phyloP scores from a whole-genome alignment of 1,284 basidiomycete species.

The Meira miltonrushii region DNA sequence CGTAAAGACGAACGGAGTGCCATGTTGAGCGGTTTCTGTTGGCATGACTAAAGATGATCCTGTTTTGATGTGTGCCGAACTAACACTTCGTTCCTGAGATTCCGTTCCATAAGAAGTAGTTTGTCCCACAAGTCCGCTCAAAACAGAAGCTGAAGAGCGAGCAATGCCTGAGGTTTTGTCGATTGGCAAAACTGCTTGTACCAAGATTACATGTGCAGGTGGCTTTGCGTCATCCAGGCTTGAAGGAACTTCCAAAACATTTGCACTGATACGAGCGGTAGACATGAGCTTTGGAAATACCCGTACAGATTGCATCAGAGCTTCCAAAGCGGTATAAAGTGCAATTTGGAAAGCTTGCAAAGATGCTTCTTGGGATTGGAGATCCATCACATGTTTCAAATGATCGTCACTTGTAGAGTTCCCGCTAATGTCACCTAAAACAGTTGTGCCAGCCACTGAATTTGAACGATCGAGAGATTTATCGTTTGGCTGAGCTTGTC shows the following conservation, averaged over 20 bases:
- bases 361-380: constrained; percentile 31
- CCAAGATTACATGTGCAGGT: constrained; percentile 54
- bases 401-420: not conserved
- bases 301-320: constrained; percentile 55
- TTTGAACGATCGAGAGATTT: constrained; percentile 28
- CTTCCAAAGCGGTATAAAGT: constrained; percentile 56
- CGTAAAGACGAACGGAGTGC: constrained; percentile 57
- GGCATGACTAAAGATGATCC: constrained; percentile 17
- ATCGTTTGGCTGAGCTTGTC: not conserved
- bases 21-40: constrained; percentile 53
- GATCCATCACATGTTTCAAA: constrained; percentile 16
- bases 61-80: constrained; percentile 41
- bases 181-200: constrained; percentile 56
- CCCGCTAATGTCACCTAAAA: too few species aligned
- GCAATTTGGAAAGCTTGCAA: constrained; percentile 56
- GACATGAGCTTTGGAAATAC: constrained; percentile 55
- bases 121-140: too few species aligned
- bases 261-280: constrained; percentile 55
- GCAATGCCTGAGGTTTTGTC: constrained; percentile 32
- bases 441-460: constrained; percentile 1
- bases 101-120: not conserved
- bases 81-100: not conserved
- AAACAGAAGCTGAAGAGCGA: constrained; percentile 15
- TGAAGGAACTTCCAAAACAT: constrained; percentile 56
- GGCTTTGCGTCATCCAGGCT: constrained; percentile 46